These are phyloP conservation scores for Grosmannia serpens DNA, from an alignment of 2,329 filamentous ascomycete genomes.

Conservation along the genomic window DNA sequence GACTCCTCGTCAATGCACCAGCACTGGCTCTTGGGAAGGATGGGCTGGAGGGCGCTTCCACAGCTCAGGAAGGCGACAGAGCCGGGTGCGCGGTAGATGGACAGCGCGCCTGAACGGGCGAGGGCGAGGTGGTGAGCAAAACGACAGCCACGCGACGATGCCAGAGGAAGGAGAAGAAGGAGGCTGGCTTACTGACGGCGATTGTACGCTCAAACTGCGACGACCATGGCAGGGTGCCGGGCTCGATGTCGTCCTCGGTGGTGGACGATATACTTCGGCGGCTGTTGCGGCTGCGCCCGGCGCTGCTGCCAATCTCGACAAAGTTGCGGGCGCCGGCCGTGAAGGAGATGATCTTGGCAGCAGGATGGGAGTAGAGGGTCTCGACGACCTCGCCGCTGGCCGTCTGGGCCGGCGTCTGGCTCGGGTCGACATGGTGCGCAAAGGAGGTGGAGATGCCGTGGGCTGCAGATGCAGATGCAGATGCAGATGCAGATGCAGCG, in stretches of 20 bases:
- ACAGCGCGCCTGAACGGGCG: slow-evolving; percentile 47
- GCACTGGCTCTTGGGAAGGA: slow-evolving; percentile 80
- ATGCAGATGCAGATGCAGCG: slow-evolving; percentile 4
- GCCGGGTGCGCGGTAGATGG: slow-evolving; percentile 76
- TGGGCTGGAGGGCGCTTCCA: slow-evolving; percentile 70
- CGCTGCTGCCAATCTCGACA: slow-evolving; percentile 20
- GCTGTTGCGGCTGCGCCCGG: slow-evolving; percentile 11
- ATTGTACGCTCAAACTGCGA: slow-evolving; percentile 71
- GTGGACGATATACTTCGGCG: slow-evolving; percentile 6
- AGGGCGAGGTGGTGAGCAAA: not conserved
- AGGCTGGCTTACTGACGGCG: slow-evolving; percentile 51
- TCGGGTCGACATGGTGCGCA: not conserved
- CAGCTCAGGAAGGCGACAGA: slow-evolving; percentile 84
- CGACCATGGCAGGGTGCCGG: slow-evolving; percentile 59
- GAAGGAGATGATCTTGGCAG: slow-evolving; percentile 55
- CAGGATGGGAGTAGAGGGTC: slow-evolving; percentile 63
- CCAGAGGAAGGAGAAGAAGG: not conserved
- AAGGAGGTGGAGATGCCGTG: slow-evolving; percentile 3
- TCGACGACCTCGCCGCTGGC: slow-evolving; percentile 35
- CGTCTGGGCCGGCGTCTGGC: not conserved
- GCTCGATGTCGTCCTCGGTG: slow-evolving; percentile 29
- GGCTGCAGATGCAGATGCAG: slow-evolving; percentile 3
- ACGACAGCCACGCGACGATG: not conserved
- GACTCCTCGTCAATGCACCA: slow-evolving; percentile 84
- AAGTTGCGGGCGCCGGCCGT: slow-evolving; percentile 24